Percentiles rank a stretch among this genome's conserved stretches.
These are phyloP conservation scores for Tieghemiomyces parasiticus DNA, from an alignment of 192 early-diverging fungal genomes.

Conservation along the genomic window DNA sequence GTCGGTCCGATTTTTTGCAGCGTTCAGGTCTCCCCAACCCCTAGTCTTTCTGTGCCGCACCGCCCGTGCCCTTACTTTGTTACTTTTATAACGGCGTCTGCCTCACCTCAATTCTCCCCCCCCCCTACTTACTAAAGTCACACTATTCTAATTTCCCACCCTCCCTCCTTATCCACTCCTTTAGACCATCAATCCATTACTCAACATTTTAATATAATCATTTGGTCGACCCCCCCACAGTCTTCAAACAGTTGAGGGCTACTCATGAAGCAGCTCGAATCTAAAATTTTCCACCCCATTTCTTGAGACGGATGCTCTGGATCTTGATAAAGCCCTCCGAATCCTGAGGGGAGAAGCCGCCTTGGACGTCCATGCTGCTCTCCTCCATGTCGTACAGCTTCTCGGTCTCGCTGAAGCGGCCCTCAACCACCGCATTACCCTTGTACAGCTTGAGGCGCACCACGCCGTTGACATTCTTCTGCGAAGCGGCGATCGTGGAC, in stretches of 20 bases:
- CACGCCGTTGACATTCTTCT: slow-evolving; percentile 77
- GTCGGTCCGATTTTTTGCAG: no score
- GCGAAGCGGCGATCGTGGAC: slow-evolving; percentile 64
- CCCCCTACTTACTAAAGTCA: no score
- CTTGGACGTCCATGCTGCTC: slow-evolving; percentile 87
- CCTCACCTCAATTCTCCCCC: no score
- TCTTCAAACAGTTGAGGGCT: background rate
- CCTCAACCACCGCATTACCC: slow-evolving; percentile 79
- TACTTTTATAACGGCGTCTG: no score
- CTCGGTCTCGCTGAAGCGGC: slow-evolving; percentile 66
- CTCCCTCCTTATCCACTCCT: no score
- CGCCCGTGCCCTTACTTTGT: no score
- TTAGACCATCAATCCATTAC: no score
- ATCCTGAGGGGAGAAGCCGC: slow-evolving; percentile 82
- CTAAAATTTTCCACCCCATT: slow-evolving; percentile 37
- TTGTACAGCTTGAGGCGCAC: slow-evolving; percentile 96
- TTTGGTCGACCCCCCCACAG: no score
- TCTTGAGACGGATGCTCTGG: slow-evolving; percentile 87
- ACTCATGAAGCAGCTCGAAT: background rate
- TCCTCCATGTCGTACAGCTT: slow-evolving; percentile 92
- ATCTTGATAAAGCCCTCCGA: slow-evolving; percentile 98
- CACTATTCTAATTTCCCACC: no score
- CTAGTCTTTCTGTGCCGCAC: no score
- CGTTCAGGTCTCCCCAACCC: no score
- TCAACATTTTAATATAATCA: no score